phyloP scores from a whole-genome alignment of 495 filamentous ascomycete genomes.

The Penicillium steckii region DNA sequence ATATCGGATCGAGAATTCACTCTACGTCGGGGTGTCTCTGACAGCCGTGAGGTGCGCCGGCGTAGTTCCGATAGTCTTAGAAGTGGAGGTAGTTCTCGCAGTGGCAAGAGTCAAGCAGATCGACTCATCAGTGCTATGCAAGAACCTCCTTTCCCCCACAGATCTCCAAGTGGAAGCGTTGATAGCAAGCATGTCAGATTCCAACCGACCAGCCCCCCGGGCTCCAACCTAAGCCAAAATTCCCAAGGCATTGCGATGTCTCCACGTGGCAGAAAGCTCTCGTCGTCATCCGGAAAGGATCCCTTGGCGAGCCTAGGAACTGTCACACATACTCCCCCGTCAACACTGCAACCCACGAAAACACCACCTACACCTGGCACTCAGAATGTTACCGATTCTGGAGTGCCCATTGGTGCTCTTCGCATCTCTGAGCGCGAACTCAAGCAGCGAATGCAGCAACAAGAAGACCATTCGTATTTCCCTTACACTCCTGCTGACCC shows the following conservation, averaged over 20 bases:
- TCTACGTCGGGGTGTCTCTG: slow-evolving; percentile 21
- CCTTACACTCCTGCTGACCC: slow-evolving; percentile 3
- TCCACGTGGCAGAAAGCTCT: background rate
- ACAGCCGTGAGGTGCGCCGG: slow-evolving; percentile 12
- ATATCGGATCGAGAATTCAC: slow-evolving; percentile 34
- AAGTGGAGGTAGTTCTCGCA: slow-evolving; percentile 54
- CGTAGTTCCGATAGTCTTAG: slow-evolving; percentile 50
- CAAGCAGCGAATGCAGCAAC: slow-evolving; percentile 10
- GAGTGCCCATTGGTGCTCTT: slow-evolving; percentile 40
- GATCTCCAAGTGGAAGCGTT: slow-evolving; percentile 28
- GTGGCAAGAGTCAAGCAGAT: slow-evolving; percentile 67
- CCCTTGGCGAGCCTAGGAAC: slow-evolving; percentile 23
- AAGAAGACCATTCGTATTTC: slow-evolving; percentile 19
- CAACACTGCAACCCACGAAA: slow-evolving; percentile 15
- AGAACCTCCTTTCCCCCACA: slow-evolving; percentile 50
- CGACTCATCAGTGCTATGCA: slow-evolving; percentile 74
- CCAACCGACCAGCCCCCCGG: slow-evolving; percentile 8
- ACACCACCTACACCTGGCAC: slow-evolving; percentile 31
- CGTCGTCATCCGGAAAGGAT: slow-evolving; percentile 12
- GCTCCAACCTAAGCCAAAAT: slow-evolving; percentile 16
- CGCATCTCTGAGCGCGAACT: slow-evolving; percentile 37
- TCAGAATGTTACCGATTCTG: slow-evolving; percentile 38
- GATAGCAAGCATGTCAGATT: slow-evolving; percentile 4
- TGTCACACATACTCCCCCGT: slow-evolving; percentile 21
- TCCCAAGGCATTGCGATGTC: slow-evolving; percentile 16